Percentiles rank a stretch among this genome's conserved stretches.
These are phyloP conservation scores for Oehlia diaphana DNA, from an alignment of 192 early-diverging fungal species.

Conservation along the genomic window DNA sequence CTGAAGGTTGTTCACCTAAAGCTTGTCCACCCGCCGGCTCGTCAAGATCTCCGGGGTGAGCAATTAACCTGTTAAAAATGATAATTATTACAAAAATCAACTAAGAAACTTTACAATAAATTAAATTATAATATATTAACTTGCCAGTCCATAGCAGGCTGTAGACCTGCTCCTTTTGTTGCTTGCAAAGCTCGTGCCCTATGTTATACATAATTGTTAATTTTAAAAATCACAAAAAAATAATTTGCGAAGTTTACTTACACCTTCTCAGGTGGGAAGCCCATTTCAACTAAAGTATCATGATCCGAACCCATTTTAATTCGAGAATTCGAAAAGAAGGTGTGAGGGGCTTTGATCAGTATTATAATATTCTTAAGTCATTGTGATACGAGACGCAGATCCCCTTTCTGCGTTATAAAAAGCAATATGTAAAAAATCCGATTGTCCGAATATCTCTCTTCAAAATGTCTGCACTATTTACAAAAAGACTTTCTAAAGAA, in stretches of 20 bases:
- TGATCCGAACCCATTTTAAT: slow-evolving; percentile 37
- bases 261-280: slow-evolving; percentile 66
- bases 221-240: neutral
- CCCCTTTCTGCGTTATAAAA: neutral
- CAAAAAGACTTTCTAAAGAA: slow-evolving; percentile 53
- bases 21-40: slow-evolving; percentile 50
- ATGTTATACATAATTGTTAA: neutral
- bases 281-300: slow-evolving; percentile 64
- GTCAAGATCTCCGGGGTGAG: slow-evolving; percentile 72
- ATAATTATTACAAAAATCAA: neutral
- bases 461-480: slow-evolving; percentile 38
- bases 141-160: slow-evolving; percentile 87
- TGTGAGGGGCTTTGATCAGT: neutral
- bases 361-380: too few relatives aligned
- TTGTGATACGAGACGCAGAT: neutral
- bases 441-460: neutral
- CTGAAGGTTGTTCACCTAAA: slow-evolving; percentile 32
- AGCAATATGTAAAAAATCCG: neutral
- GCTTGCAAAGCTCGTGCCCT: slow-evolving; percentile 60
- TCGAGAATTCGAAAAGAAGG: neutral
- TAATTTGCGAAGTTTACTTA: slow-evolving; percentile 31
- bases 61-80: slow-evolving; percentile 54
- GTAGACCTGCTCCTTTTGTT: slow-evolving; percentile 74
- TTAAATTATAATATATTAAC: neutral
- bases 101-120: neutral